These are phyloP conservation scores for Chlorella variabilis DNA, from an alignment of 163 green algal species.

Conservation along the genomic window DNA sequence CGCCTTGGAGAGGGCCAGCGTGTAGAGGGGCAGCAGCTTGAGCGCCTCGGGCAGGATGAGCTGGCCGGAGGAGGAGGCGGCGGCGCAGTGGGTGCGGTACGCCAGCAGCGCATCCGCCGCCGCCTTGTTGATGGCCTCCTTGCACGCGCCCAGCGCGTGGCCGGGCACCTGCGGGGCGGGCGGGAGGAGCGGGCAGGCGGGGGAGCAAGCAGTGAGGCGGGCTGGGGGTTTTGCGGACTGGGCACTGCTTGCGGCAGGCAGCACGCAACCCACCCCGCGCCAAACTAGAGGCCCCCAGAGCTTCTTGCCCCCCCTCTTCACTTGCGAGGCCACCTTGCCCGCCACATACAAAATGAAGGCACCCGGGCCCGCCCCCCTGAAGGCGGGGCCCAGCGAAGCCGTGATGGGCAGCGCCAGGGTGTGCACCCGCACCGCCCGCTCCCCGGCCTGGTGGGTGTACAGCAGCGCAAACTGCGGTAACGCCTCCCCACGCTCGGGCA, in stretches of 20 bases:
- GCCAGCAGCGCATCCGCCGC: slow-evolving; percentile 80
- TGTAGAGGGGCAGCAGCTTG: slow-evolving; percentile 95
- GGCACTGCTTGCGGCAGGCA: too few relatives aligned
- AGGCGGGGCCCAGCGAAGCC: slow-evolving; percentile 78
- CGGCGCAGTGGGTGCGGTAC: slow-evolving; percentile 90
- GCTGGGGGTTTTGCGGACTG: too few relatives aligned
- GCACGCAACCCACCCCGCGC: neutral
- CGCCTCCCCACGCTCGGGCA: slow-evolving; percentile 64
- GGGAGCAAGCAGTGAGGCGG: too few relatives aligned
- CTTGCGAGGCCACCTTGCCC: slow-evolving; percentile 43
- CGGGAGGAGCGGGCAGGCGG: neutral
- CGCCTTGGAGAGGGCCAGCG: slow-evolving; percentile 87
- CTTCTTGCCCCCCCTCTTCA: neutral
- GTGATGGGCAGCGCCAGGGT: slow-evolving; percentile 89
- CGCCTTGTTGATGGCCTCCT: slow-evolving; percentile 60
- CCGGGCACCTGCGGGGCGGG: slow-evolving; percentile 53
- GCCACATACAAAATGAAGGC: slow-evolving; percentile 61
- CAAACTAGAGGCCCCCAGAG: too few relatives aligned
- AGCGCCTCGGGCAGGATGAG: slow-evolving; percentile 96
- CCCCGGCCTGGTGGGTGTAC: slow-evolving; percentile 78
- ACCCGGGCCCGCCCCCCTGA: slow-evolving; percentile 92
- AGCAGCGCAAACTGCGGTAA: slow-evolving; percentile 92
- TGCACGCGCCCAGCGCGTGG: slow-evolving; percentile 79
- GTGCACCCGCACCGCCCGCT: slow-evolving; percentile 75
- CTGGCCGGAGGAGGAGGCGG: slow-evolving; percentile 73